Base-by-base conservation (phyloP, 2,329 filamentous ascomycete species). In the Teratosphaeria nubilosa region DNA sequence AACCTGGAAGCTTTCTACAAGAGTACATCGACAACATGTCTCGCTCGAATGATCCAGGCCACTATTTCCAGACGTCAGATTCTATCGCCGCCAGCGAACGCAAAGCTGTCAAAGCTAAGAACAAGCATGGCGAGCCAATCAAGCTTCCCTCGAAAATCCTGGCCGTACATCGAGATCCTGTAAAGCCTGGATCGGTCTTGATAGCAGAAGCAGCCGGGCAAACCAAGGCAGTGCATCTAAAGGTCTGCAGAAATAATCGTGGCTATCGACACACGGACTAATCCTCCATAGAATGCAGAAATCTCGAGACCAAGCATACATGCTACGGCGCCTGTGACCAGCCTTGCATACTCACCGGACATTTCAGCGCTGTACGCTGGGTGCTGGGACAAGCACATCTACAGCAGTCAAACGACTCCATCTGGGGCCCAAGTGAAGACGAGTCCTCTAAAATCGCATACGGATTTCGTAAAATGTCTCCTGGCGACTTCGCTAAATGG, bases 341-440 rank as follows among this genome's bases (percentile, higher is more conserved):
- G 87, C 64, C 74, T 95, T 30, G 84, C 87, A 16, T 77, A 90
- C 37, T 85, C 84, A 14, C 71, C 77, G 3, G 55, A 58, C 13
- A 68, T 68, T 4, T 66, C 68, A 55, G 87, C 80, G 1, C 70
- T 96, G 11, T 96, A 90, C 72, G 90, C 90, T 25, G 92, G 91
- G 34, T 94, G 86, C 59, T 99, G 94, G 94, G 92, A 99, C 75
- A 96, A 95, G 75, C 81, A 84, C 22, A 82, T 97, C 59, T 96
- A 91, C 86, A 88, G 87, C 32, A 96, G 9, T 48, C 41, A 48
- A 48, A 20, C 5, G 9, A 90, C 88, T 80, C 88, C 66, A 76
- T 86, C 32, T 37, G 60, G 5, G 25, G 7, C 20, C 22, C 10
- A 9, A 14, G 25, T 6, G 25, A 31, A n/a, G n/a, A 24, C 51